These are phyloP conservation scores for Rubia yunnanensis DNA, from an alignment of 257 asterid genomes.

Conservation along the genomic window DNA sequence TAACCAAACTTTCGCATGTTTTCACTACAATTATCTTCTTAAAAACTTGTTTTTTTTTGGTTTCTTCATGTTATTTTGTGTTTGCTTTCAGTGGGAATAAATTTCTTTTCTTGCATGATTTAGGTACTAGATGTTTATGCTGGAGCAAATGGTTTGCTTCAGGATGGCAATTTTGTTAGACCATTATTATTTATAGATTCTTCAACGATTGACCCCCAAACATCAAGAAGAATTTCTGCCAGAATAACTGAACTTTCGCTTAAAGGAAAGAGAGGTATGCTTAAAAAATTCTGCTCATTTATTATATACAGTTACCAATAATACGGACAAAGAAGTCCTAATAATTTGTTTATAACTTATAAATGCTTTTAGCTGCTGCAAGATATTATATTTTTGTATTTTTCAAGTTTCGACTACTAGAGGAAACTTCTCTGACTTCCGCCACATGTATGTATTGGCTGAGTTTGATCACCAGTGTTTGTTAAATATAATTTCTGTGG, in stretches of 20 bases:
- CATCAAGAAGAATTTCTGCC: conserved; percentile 66
- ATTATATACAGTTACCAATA: not conserved
- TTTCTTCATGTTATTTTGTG: not conserved
- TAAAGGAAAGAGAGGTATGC: conserved; percentile 38
- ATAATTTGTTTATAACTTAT: not conserved
- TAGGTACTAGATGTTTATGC: conserved; percentile 84
- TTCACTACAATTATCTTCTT: not conserved
- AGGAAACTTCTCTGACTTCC: not conserved
- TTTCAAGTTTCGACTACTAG: not conserved
- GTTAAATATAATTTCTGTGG: not conserved
- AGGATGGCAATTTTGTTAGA: conserved; percentile 34
- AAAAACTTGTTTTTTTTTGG: not conserved
- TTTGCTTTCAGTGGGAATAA: not conserved
- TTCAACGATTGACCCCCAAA: conserved; percentile 92
- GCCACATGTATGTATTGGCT: not conserved
- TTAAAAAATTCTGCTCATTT: not conserved
- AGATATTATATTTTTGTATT: not conserved
- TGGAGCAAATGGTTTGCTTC: conserved; percentile 71
- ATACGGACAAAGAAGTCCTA: not conserved
- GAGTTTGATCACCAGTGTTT: not conserved
- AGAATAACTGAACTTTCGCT: conserved; percentile 33
- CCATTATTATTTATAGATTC: conserved; percentile 82
- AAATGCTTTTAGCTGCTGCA: not conserved
- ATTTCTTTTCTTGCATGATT: conserved; percentile 11
- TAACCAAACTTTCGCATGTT: not conserved